Evolutionary conservation across 164 flowering plant species (phyloP), one percentile per base, ranked within the genome.

Genomic region (Vitis rotundifolia): DNA sequence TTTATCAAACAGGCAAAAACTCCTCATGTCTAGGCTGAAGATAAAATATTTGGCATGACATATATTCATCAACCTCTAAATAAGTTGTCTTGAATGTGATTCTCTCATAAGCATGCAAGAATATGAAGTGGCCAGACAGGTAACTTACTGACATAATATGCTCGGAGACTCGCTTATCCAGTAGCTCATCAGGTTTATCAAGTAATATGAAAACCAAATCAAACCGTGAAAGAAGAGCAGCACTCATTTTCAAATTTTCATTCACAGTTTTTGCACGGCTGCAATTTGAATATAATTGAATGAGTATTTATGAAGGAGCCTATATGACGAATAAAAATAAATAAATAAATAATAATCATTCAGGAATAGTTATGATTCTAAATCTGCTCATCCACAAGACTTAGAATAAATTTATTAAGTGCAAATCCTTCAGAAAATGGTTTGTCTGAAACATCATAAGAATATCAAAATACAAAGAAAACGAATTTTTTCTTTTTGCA

Each of bases 211-310:
- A 96, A 72, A 93, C 97, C 87, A 96, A 80, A 85, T 96, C 99
- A 80, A 96, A 96, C 57, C 99, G 85, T 16, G 99, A 93, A 67
- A 96, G 97, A 22, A 96, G 91, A 75, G 99, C 94, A 74, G 92
- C 89, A 80, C 83, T 92, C 94, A 96, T 93, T 83, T 93, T 96
- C 85, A 96, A 71, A 75, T 96, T 96, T 71, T 96, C 99, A 66
- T 96, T 96, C 70, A 96, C 98, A 18, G 99, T 96, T 83, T 92
- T 96, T 71, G 98, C 98, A 69, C 99, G 98, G 83, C 99, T 96
- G 98, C 82, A 87, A 73, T 75, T 64, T 16, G 54, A 48, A 37
- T 8, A 8, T 71, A 16, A 49, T 59, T 66, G 63, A 54, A 15
- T 44, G 22, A 11, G 5, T n/a, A 67, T 44, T 18, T 3, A 52